These are phyloP conservation scores for Pseudocercospora pini-densiflorae DNA, from an alignment of 2,329 filamentous ascomycete species.

Conservation along the genomic window DNA sequence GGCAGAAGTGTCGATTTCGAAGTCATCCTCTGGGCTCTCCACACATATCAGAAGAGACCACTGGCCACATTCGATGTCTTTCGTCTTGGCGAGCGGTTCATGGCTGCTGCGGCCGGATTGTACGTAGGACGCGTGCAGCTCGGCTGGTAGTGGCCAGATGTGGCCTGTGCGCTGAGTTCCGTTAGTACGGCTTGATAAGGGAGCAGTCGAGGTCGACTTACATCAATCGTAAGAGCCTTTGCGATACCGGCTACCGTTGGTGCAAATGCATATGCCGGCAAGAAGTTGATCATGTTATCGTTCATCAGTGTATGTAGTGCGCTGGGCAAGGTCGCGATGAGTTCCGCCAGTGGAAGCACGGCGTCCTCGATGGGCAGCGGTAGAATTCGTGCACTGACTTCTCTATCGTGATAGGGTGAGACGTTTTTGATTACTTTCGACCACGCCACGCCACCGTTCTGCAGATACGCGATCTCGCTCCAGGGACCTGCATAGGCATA, in stretches of 20 bases:
- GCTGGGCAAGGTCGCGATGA: not conserved
- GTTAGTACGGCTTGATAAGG: not conserved
- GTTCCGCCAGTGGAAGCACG: not conserved
- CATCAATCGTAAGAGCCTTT: not conserved
- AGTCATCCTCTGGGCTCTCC: not conserved
- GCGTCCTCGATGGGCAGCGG: not conserved
- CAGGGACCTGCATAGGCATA: not conserved
- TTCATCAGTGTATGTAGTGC: not conserved
- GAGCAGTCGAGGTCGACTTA: not conserved
- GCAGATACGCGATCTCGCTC: not conserved
- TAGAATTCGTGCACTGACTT: not conserved
- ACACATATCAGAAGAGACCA: not conserved
- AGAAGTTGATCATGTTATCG: not conserved
- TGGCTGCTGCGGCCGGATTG: not conserved
- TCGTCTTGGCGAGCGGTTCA: not conserved
- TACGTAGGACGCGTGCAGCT: not conserved
- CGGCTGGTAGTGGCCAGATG: not conserved
- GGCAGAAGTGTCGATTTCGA: too few relatives aligned
- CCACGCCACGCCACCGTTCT: not conserved
- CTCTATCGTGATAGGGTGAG: too few relatives aligned
- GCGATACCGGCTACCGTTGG: not conserved
- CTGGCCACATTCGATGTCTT: not conserved
- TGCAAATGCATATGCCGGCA: not conserved
- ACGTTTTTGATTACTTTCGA: not conserved
- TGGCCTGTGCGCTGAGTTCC: not conserved